A percentile compares a stretch with the other conserved stretches of the same genome.
Conservation (phyloP, 768 basidiomycete species). For the Mycena galericulata region DNA sequence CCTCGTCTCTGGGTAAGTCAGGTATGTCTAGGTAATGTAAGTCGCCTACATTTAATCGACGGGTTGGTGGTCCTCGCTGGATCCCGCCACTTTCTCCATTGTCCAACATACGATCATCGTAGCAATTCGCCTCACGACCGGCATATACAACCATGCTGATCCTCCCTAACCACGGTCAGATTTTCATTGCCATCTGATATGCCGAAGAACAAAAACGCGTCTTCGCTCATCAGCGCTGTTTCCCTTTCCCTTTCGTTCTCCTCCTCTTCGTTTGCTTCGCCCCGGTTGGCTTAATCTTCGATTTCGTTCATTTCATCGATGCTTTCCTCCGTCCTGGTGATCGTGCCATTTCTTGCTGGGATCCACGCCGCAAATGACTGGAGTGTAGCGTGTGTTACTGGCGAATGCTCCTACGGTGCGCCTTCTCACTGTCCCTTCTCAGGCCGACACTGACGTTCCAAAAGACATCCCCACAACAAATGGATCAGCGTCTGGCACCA, state of each 20-base stretch:
- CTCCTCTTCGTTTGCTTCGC: background rate
- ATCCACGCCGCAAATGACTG: slow-evolving; percentile 27
- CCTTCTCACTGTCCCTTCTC: background rate
- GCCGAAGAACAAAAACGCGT: too few relatives aligned
- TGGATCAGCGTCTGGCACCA: slow-evolving; percentile 42
- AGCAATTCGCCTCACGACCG: too few relatives aligned
- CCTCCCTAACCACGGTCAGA: too few relatives aligned
- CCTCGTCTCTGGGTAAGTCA: too few relatives aligned
- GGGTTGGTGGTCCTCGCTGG: too few relatives aligned
- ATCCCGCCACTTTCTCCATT: too few relatives aligned
- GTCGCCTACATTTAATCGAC: too few relatives aligned
- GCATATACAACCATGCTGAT: too few relatives aligned
- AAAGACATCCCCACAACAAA: slow-evolving; percentile 13
- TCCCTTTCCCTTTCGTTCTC: background rate
- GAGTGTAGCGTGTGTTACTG: slow-evolving; percentile 19
- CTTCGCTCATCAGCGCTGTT: too few relatives aligned
- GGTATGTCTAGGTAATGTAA: too few relatives aligned
- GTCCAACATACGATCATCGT: too few relatives aligned
- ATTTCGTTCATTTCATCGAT: slow-evolving; percentile 2
- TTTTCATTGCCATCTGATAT: too few relatives aligned
- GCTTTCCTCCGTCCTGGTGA: slow-evolving; percentile 17
- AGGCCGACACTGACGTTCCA: background rate
- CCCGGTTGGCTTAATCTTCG: slow-evolving; percentile 17
- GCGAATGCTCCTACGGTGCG: slow-evolving; percentile 35
- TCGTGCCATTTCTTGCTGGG: slow-evolving; percentile 14